phyloP scores from a whole-genome alignment of 352 stramenopile genomes.

The Phytopythium sindhum region DNA sequence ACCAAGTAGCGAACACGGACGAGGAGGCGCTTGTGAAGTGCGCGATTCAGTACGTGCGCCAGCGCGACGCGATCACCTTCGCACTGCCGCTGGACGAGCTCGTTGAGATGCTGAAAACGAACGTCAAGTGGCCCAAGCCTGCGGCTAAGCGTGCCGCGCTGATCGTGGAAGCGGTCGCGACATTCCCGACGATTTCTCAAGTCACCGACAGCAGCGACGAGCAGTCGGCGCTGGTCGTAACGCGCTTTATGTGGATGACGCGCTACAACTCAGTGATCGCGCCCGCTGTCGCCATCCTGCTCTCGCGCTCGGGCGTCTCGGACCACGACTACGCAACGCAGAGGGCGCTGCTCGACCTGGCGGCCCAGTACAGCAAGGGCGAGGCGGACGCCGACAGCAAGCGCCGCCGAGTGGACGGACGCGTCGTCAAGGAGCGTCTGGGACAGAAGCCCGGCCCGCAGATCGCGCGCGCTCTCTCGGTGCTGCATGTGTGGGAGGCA shows the following conservation, averaged over 20 bases:
- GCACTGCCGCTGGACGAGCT: conserved; percentile 36
- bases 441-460: conserved; percentile 26
- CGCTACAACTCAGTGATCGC: conserved; percentile 55
- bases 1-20: conserved; percentile 13
- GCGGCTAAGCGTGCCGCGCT: conserved; percentile 60
- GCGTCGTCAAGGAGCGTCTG: conserved; percentile 36
- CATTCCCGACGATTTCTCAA: conserved; percentile 30
- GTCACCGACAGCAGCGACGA: conserved; percentile 15
- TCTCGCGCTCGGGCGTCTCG: conserved; percentile 18
- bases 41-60: conserved; percentile 29
- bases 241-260: conserved; percentile 68
- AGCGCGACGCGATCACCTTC: conserved; percentile 19
- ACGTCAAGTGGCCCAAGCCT: conserved; percentile 74
- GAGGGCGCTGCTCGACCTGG: conserved; percentile 29
- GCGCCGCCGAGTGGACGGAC: conserved; percentile 45
- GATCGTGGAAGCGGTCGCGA: conserved; percentile 55
- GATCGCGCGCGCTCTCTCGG: conserved; percentile 46
- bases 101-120: conserved; percentile 70
- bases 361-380: conserved; percentile 25
- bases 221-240: conserved; percentile 21
- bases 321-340: conserved; percentile 23
- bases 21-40: conserved; percentile 36
- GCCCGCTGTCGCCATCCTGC: conserved; percentile 48
- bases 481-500: conserved; percentile 58
- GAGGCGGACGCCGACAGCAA: conserved; percentile 6